Evolutionary conservation across 2,329 filamentous ascomycete species (phyloP).

Genomic region (Nigrospora oryzae): DNA sequence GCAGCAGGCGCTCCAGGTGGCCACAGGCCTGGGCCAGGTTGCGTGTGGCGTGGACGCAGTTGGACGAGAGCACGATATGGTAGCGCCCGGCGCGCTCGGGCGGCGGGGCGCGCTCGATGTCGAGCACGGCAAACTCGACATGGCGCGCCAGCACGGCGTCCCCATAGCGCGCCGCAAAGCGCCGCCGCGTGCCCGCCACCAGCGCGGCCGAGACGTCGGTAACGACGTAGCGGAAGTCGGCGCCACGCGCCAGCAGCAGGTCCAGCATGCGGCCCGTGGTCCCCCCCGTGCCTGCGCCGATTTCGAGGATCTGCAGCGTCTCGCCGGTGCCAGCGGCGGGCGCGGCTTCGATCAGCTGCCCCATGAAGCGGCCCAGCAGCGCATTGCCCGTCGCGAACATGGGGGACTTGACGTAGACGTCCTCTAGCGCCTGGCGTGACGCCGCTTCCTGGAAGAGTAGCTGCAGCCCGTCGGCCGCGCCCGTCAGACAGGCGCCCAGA

Average conservation of each 20-base stretch:
- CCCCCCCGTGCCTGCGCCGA: conserved; percentile 14
- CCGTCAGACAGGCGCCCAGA: conserved; percentile 27
- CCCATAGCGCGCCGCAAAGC: background rate
- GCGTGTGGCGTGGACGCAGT: conserved; percentile 22
- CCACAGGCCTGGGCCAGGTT: conserved; percentile 9
- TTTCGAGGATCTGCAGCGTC: conserved; percentile 23
- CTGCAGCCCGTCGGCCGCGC: conserved; percentile 22
- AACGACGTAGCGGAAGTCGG: conserved; percentile 25
- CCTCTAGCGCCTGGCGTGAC: conserved; percentile 13
- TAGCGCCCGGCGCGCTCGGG: conserved; percentile 8
- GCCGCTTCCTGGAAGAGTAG: conserved; percentile 25
- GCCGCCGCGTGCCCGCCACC: background rate
- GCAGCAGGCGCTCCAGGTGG: conserved; percentile 14
- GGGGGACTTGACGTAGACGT: conserved; percentile 22
- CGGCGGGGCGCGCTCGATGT: conserved; percentile 3
- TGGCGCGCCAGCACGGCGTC: background rate
- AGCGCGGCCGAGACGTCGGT: conserved; percentile 24
- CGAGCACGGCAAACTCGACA: background rate
- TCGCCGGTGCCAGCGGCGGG: background rate
- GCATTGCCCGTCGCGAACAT: conserved; percentile 11
- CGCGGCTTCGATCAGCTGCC: background rate
- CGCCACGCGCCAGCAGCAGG: conserved; percentile 8
- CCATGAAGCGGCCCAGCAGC: conserved; percentile 10
- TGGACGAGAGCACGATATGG: conserved; percentile 21
- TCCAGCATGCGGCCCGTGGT: conserved; percentile 23